Base-by-base conservation (phyloP, 2,329 filamentous ascomycete genomes). In the Rhexocercosporidium sp. region DNA sequence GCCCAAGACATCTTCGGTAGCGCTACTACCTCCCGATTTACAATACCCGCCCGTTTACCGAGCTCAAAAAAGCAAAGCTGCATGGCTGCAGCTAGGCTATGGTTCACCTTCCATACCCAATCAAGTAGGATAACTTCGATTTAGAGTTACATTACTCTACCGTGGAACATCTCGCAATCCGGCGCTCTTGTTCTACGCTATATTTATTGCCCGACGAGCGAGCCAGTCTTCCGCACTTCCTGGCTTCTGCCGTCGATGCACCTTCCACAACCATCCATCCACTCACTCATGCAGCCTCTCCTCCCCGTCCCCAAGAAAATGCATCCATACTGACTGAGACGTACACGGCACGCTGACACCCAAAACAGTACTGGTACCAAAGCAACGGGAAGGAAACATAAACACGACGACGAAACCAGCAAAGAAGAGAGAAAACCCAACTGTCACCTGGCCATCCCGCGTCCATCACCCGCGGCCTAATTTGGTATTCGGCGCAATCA, bases 401-500 rank as follows among this genome's bases (percentile, higher is more conserved):
- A 46, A 18, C 4, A 7, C 29, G 29, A 57, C 12, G n/a, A n/a
- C n/a, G n/a, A n/a, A n/a, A n/a, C n/a, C n/a, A n/a, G n/a, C n/a
- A n/a, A n/a, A n/a, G n/a, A n/a, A n/a, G n/a, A n/a, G n/a, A n/a
- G n/a, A n/a, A n/a, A n/a, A n/a, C n/a, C n/a, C n/a, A n/a, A n/a
- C n/a, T n/a, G n/a, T n/a, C n/a, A n/a, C n/a, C n/a, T n/a, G n/a
- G n/a, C 53, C 53, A 57, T 57, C 53, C 31, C 53, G 53, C 9
- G 53, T 14, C n/a, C 31, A 57, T 39, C 53, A 57, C 53, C 53
- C 53, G 29, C 20, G n/a, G 31, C 34, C n/a, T 14, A 34, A 54
- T 16, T 54, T 54, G 51, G 51, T 54, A 54, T n/a, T 54, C 51
- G 51, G 51, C 51, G 27, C 51, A 20, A 20, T 54, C 51, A 54